These are phyloP conservation scores for Thermothelomyces thermophilus DNA, from an alignment of 2,329 filamentous ascomycete species.

Conservation along the genomic window DNA sequence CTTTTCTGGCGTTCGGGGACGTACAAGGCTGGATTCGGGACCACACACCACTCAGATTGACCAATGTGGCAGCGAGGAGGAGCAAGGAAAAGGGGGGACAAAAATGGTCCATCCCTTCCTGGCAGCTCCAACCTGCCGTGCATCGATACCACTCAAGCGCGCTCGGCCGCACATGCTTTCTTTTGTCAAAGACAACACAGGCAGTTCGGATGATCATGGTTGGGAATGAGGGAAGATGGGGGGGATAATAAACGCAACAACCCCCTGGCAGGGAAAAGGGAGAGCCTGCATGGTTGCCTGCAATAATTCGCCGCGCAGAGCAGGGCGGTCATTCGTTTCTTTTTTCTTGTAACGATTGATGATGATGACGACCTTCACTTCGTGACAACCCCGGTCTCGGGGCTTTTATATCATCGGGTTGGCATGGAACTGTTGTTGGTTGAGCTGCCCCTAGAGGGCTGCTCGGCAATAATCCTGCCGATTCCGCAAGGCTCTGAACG, in stretches of 20 bases:
- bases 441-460: not conserved
- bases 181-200: conserved; percentile 17
- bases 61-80: conserved; percentile 11
- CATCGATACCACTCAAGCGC: conserved; percentile 19
- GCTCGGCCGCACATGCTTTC: conserved; percentile 17
- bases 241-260: conserved; percentile 5
- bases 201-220: conserved; percentile 20
- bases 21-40: conserved; percentile 16
- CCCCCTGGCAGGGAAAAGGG: conserved; percentile 3
- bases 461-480: not conserved
- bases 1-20: conserved; percentile 19
- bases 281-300: conserved; percentile 24
- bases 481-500: conserved; percentile 20
- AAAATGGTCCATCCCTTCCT: not conserved
- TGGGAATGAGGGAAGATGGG: conserved; percentile 8
- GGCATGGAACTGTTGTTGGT: not conserved
- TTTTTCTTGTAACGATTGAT: conserved; percentile 27
- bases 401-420: conserved; percentile 16
- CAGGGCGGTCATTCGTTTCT: conserved; percentile 22
- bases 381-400: conserved; percentile 19
- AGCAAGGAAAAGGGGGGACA: not conserved
- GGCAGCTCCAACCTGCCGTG: not conserved
- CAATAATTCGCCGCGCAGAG: conserved; percentile 19
- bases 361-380: conserved; percentile 24
- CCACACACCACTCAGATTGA: conserved; percentile 24